A percentile compares a stretch with the other conserved stretches of the same genome.
Evolutionary conservation across 805 yeast species (phyloP).

Genomic region (Candida hungchunana): DNA sequence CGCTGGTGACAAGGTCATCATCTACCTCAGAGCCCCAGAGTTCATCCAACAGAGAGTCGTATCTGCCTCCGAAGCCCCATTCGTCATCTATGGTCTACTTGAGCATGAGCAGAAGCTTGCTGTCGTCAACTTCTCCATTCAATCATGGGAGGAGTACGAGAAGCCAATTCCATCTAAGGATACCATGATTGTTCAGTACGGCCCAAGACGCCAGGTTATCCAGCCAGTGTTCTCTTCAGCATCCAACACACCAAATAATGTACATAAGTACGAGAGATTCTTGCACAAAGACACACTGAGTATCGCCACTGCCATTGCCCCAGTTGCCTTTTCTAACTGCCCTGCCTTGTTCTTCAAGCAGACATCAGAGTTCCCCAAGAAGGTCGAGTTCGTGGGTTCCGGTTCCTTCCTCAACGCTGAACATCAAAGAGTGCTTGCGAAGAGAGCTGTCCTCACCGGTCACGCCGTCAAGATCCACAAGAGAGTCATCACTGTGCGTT

Average conservation of each 20-base stretch:
- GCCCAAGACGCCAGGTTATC: slow-evolving; percentile 81
- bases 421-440: slow-evolving; percentile 77
- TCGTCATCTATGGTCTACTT: slow-evolving; percentile 68
- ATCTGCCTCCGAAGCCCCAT: slow-evolving; percentile 44
- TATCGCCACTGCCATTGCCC: slow-evolving; percentile 85
- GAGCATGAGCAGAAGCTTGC: slow-evolving; percentile 85
- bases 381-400: slow-evolving; percentile 72
- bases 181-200: slow-evolving; percentile 81
- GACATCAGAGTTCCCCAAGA: slow-evolving; percentile 38
- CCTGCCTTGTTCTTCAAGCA: slow-evolving; percentile 82
- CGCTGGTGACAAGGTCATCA: slow-evolving; percentile 62
- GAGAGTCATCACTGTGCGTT: slow-evolving; percentile 84
- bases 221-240: slow-evolving; percentile 81
- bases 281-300: slow-evolving; percentile 71
- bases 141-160: slow-evolving; percentile 87
- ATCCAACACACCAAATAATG: slow-evolving; percentile 74
- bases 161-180: slow-evolving; percentile 84
- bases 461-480: slow-evolving; percentile 95
- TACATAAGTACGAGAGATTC: slow-evolving; percentile 80
- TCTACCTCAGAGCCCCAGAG: slow-evolving; percentile 57
- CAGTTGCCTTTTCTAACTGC: slow-evolving; percentile 75
- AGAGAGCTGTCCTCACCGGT: slow-evolving; percentile 87
- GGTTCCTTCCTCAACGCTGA: slow-evolving; percentile 89
- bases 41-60: slow-evolving; percentile 39
- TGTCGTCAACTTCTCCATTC: slow-evolving; percentile 74